Evolutionary conservation across 208 protist genomes (phyloP), one percentile per base, ranked within the genome.

Genomic region (Zelonia costaricensis): DNA sequence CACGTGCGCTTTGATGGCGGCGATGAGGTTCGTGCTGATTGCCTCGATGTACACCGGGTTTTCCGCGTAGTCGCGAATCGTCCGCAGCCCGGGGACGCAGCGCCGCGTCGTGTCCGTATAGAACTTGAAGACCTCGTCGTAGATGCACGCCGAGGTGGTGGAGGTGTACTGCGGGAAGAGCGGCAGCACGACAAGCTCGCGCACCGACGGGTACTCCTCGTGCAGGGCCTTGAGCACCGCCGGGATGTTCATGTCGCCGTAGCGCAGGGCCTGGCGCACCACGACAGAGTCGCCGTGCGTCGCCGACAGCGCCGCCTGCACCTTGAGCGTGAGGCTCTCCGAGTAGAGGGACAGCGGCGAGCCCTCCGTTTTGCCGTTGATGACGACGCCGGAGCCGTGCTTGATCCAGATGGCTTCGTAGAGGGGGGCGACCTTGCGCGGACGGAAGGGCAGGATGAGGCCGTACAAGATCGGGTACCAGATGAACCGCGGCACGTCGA

Each of bases 121-220:
- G 48, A 58, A 77, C 25, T 51, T 40, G 10, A 78, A 74, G 15
- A 85, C 79, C 43, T 69, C 75, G 39, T 89, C 82, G 18, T 70
- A 82, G 27, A 75, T 60, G 54, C 58, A 56, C 1, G 72, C 82
- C 0, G 69, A 69, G 0, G 73, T 74, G 8, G 70, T 70, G 51
- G 75, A 75, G 47, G 68, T 65, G 67, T 89, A 89, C 67, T 89
- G 82, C n/a, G 82, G 79, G 49, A 80, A 84, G 12, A 84, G 56
- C 6, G 83, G 79, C 25, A 86, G 45, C 22, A 90, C 62, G 5
- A 86, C 57, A 6, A 90, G 16, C 18, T 61, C 44, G 13, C 40
- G 40, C 4, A 70, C 9, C 2, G 49, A 38, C 0, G 61, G 45
- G 20, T 47, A 47, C 39, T 77, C 70, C 10, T 63, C 33, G 12